These are phyloP conservation scores for Clarireedia monteithiana DNA, from an alignment of 2,329 filamentous ascomycete species.

Conservation along the genomic window DNA sequence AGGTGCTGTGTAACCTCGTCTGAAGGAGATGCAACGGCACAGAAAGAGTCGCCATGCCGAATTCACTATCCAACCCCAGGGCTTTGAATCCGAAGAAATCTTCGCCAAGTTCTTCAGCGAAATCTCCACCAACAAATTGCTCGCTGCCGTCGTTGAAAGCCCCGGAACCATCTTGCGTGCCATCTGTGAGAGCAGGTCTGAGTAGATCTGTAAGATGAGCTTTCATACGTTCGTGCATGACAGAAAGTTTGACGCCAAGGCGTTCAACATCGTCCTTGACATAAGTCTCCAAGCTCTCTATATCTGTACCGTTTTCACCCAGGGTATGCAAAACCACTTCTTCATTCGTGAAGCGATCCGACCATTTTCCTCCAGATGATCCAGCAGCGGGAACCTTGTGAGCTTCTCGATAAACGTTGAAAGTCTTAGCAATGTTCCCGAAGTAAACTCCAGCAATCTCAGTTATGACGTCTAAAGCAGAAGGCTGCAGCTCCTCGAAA, in stretches of 20 bases:
- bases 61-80: conserved; percentile 83
- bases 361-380: conserved; percentile 37
- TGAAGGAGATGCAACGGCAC: conserved; percentile 93
- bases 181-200: conserved; percentile 78
- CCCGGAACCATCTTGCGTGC: conserved; percentile 73
- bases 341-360: conserved; percentile 69
- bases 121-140: conserved; percentile 93
- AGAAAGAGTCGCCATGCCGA: conserved; percentile 78
- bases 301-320: conserved; percentile 72
- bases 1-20: conserved; percentile 78
- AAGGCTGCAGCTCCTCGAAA: conserved; percentile 95
- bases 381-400: conserved; percentile 59
- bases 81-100: conserved; percentile 99
- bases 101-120: conserved; percentile 94
- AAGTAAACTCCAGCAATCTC: conserved; percentile 89
- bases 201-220: conserved; percentile 86
- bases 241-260: conserved; percentile 66
- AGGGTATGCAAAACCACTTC: conserved; percentile 84
- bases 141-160: conserved; percentile 96
- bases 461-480: conserved; percentile 82
- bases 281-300: conserved; percentile 76
- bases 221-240: conserved; percentile 93
- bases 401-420: conserved; percentile 76
- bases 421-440: conserved; percentile 68
- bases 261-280: conserved; percentile 92